These are phyloP conservation scores for Coniochaeta prunicola DNA, from an alignment of 2,329 filamentous ascomycete genomes.

Conservation along the genomic window DNA sequence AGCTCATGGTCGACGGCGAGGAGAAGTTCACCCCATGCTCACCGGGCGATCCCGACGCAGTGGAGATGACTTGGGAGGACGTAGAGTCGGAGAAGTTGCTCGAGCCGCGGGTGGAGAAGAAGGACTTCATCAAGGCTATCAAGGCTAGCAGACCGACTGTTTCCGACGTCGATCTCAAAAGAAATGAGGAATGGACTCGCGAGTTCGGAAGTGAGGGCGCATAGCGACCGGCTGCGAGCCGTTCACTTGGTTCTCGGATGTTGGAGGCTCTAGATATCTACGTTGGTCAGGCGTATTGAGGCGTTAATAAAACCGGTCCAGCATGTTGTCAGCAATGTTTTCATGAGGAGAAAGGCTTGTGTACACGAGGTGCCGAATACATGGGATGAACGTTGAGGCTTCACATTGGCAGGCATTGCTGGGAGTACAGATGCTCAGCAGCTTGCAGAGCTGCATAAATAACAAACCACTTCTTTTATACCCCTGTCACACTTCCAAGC, in stretches of 20 bases:
- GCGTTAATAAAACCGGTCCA: neutral
- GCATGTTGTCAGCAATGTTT: neutral
- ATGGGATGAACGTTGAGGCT: constrained; percentile 17
- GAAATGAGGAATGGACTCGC: constrained; percentile 87
- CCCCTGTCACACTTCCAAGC: constrained; percentile 8
- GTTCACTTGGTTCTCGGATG: neutral
- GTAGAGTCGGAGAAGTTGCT: constrained; percentile 77
- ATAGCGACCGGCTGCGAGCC: constrained; percentile 15
- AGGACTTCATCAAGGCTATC: constrained; percentile 91
- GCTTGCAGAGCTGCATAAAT: neutral
- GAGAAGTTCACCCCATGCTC: constrained; percentile 83
- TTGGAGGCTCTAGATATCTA: neutral
- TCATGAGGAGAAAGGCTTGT: neutral
- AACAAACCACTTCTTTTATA: constrained; percentile 6
- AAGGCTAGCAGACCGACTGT: constrained; percentile 86
- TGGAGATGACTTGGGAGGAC: constrained; percentile 91
- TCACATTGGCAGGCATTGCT: neutral
- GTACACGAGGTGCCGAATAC: neutral
- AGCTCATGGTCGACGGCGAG: constrained; percentile 64
- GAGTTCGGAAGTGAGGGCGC: constrained; percentile 91
- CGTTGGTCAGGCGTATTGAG: neutral
- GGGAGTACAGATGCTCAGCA: constrained; percentile 1
- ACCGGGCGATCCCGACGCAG: constrained; percentile 76
- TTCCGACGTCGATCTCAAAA: constrained; percentile 73
- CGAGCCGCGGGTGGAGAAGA: constrained; percentile 78